Conservation (phyloP, 495 filamentous ascomycete genomes). For the Gamarada debralockiae region DNA sequence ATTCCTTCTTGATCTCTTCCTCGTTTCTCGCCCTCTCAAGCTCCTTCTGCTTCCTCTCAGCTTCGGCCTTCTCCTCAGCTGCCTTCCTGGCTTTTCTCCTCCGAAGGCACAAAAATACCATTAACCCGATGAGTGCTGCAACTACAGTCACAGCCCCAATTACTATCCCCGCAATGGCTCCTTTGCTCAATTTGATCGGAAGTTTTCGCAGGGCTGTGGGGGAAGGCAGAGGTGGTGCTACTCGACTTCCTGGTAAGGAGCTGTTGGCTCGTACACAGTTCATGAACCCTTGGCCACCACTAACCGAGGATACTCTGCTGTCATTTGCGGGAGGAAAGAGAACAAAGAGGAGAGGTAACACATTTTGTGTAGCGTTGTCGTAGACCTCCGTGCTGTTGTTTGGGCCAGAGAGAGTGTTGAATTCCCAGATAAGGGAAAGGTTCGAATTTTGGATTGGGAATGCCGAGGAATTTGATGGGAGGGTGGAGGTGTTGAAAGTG, state of each 20-base stretch:
- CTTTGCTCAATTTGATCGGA: no score
- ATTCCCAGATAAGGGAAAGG: not conserved
- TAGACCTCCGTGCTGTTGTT: slow-evolving; percentile 1
- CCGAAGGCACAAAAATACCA: not conserved
- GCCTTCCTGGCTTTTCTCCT: slow-evolving; percentile 3
- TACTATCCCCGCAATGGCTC: no score
- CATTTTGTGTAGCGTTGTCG: not conserved
- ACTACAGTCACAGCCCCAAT: not conserved
- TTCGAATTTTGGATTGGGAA: not conserved
- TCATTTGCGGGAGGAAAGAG: slow-evolving; percentile 8
- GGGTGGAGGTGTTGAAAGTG: slow-evolving; percentile 4
- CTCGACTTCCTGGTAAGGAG: no score
- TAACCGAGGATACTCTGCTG: not conserved
- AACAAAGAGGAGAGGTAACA: not conserved
- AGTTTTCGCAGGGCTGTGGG: no score
- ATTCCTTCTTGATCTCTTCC: not conserved
- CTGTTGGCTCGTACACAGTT: no score
- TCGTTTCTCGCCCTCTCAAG: no score
- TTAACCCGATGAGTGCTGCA: not conserved
- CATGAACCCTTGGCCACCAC: not conserved
- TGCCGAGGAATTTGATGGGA: no score
- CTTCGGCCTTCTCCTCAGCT: no score
- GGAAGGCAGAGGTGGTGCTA: no score
- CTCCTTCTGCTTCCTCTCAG: not conserved
- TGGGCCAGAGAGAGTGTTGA: not conserved